Percentiles rank a stretch among this genome's conserved stretches.
Evolutionary conservation across 106 monocot genomes (phyloP).

Genomic region (Chionographis japonica): DNA sequence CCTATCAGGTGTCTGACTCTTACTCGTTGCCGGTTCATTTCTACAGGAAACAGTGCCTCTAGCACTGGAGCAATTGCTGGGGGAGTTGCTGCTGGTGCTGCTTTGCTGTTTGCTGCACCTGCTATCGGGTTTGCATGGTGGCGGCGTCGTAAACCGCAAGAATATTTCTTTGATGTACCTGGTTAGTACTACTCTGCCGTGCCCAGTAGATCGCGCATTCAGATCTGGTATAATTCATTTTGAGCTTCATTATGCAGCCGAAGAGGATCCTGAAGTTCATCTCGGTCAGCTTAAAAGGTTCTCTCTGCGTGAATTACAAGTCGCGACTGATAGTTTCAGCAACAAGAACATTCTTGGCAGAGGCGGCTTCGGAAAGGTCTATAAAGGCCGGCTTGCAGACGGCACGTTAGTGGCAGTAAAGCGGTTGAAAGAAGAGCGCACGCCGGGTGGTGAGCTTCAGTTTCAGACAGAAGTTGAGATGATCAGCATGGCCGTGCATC

Average conservation of each 20-base stretch:
- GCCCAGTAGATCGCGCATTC: neutral
- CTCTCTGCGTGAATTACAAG: conserved; percentile 79
- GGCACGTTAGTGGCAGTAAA: conserved; percentile 87
- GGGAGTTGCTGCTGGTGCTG: conserved; percentile 88
- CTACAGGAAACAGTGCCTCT: conserved; percentile 44
- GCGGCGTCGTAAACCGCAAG: conserved; percentile 84
- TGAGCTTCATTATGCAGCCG: conserved; percentile 41
- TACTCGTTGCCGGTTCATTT: no score
- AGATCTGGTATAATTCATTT: neutral
- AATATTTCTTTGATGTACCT: conserved; percentile 92
- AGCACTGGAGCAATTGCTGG: conserved; percentile 89
- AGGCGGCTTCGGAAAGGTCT: conserved; percentile 96
- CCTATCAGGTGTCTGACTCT: no score
- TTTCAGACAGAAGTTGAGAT: conserved; percentile 57
- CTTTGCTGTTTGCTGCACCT: conserved; percentile 77
- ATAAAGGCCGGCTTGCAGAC: conserved; percentile 82
- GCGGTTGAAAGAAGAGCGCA: conserved; percentile 34
- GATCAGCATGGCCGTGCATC: conserved; percentile 57
- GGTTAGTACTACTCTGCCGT: conserved; percentile 39
- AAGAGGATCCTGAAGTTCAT: conserved; percentile 94
- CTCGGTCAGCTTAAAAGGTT: conserved; percentile 92
- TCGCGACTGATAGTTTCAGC: conserved; percentile 88
- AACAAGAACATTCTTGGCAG: conserved; percentile 79
- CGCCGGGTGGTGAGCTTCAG: conserved; percentile 45
- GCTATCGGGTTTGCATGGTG: conserved; percentile 89